Conservation (phyloP, 2,329 filamentous ascomycete genomes). For the Hymenoscyphus fraxineus region DNA sequence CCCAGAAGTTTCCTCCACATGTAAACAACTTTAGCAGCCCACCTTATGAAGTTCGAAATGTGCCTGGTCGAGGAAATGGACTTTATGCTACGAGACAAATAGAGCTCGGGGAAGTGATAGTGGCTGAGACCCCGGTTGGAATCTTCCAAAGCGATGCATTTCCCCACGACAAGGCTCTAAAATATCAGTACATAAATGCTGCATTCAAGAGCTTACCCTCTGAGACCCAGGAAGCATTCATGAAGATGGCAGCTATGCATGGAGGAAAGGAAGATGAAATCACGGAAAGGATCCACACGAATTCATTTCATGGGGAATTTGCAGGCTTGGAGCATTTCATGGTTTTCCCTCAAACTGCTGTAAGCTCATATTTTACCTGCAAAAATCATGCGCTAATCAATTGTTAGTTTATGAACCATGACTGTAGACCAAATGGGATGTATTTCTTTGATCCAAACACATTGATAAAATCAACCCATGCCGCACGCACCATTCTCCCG, state of each 20-base stretch:
- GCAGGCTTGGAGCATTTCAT: not conserved
- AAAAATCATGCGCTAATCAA: not conserved
- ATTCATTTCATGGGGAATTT: not conserved
- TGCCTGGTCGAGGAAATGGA: not conserved
- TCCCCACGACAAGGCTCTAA: not conserved
- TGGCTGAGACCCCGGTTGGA: not conserved
- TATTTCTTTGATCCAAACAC: not conserved
- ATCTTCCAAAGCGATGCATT: not conserved
- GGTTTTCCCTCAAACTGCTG: not conserved
- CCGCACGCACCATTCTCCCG: not conserved
- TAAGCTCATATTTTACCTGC: not conserved
- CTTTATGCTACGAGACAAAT: not conserved
- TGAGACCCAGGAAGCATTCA: not conserved
- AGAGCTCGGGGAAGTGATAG: not conserved
- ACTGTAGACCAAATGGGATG: conserved; percentile 1
- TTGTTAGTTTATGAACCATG: not conserved
- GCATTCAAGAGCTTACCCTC: not conserved
- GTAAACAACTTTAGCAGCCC: not conserved
- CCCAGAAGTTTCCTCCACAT: not conserved
- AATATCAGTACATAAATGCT: not conserved
- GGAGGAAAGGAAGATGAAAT: not conserved
- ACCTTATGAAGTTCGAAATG: not conserved
- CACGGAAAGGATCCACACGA: not conserved
- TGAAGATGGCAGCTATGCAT: not conserved
- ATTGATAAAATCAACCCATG: not conserved